These are phyloP conservation scores for Fraxinus floribunda DNA, from an alignment of 305 asterid genomes.

Conservation along the genomic window DNA sequence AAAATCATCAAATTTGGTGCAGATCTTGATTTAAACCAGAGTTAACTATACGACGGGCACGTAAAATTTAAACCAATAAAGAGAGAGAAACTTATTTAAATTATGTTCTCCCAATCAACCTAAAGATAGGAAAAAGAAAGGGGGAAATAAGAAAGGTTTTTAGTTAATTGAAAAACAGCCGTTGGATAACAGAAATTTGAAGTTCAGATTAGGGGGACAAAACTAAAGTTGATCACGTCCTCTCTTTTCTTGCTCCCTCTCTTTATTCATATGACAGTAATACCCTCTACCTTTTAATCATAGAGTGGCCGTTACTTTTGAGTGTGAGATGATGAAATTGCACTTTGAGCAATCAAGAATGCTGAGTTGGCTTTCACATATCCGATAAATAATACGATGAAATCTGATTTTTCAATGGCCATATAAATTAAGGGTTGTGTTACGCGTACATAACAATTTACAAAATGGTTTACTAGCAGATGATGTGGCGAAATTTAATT, in stretches of 20 bases:
- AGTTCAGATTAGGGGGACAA: constrained; percentile 33
- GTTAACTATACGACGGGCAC: constrained; percentile 13
- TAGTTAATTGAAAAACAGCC: constrained; percentile 47
- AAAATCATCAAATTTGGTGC: constrained; percentile 30
- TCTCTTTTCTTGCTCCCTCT: constrained; percentile 19
- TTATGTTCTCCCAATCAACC: not conserved
- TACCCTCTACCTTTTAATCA: constrained; percentile 46
- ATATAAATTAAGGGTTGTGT: not conserved
- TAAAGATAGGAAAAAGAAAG: constrained; percentile 12
- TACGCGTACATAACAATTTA: not conserved
- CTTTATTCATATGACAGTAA: constrained; percentile 30
- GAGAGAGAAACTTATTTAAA: not conserved
- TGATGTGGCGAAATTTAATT: not conserved
- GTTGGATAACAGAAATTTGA: constrained; percentile 65
- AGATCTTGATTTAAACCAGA: constrained; percentile 33
- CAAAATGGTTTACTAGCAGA: not conserved
- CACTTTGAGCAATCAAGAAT: constrained; percentile 40
- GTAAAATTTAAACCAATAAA: not conserved
- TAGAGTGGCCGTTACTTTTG: constrained; percentile 28
- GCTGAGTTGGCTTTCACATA: constrained; percentile 27
- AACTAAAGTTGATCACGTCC: constrained; percentile 29
- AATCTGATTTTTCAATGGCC: constrained; percentile 4
- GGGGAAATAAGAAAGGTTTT: constrained; percentile 29
- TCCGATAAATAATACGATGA: constrained; percentile 15
- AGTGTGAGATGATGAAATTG: constrained; percentile 43